Percentiles rank a stretch among this genome's conserved stretches.
These are phyloP conservation scores for Silene latifolia DNA, from an alignment of 148 eudicot species.

Conservation along the genomic window DNA sequence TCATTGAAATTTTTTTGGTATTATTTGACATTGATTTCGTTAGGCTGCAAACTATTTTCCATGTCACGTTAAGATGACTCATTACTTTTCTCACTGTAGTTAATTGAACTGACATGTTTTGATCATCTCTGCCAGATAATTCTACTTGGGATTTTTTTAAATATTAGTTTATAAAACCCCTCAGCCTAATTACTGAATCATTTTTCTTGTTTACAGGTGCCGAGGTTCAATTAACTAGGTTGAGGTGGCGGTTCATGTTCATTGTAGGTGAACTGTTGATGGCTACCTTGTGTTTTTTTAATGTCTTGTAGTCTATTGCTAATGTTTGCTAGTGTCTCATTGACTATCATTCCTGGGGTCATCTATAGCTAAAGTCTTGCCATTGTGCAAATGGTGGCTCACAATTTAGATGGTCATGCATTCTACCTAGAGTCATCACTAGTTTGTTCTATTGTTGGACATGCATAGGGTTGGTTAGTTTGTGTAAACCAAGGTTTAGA, in stretches of 20 bases:
- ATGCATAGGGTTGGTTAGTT: not conserved
- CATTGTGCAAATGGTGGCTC: not conserved
- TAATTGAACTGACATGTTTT: not conserved
- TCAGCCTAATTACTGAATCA: not conserved
- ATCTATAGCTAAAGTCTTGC: not conserved
- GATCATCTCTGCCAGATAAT: not conserved
- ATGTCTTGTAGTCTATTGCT: not conserved
- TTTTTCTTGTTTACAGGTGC: conserved; percentile 49
- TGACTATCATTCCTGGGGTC: not conserved
- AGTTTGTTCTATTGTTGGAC: not conserved
- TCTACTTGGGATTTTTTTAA: not conserved
- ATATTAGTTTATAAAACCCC: not conserved
- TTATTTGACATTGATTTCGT: not conserved
- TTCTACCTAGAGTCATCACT: not conserved
- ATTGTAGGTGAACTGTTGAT: conserved; percentile 19
- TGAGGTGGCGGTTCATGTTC: conserved; percentile 12
- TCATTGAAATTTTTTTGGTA: not conserved
- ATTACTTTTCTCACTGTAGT: not conserved
- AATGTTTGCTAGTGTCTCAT: not conserved
- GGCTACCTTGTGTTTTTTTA: conserved; percentile 1
- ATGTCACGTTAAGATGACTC: not conserved
- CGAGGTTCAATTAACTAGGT: conserved; percentile 86
- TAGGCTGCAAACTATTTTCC: not conserved
- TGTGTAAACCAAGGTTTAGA: not conserved
- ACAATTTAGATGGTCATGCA: not conserved